Evolutionary conservation across 2,329 filamentous ascomycete genomes (phyloP).

Genomic region (Talaromyces albobiverticillius): DNA sequence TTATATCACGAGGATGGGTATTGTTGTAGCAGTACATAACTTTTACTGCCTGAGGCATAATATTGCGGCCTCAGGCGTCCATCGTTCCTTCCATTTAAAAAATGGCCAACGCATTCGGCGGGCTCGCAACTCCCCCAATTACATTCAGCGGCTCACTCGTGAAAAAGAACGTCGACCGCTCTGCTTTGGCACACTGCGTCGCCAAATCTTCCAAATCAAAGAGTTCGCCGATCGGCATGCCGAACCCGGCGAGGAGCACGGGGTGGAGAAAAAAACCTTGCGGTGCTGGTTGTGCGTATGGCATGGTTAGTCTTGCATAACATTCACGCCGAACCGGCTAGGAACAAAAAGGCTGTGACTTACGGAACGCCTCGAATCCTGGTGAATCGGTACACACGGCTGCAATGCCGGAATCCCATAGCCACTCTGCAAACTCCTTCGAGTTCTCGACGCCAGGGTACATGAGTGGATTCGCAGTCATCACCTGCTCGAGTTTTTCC

Average conservation of each 20-base stretch:
- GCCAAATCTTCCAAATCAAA: conserved; percentile 44
- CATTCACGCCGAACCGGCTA: neutral
- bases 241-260: conserved; percentile 40
- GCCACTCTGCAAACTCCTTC: conserved; percentile 50
- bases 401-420: conserved; percentile 54
- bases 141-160: conserved; percentile 45
- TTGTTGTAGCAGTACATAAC: no score
- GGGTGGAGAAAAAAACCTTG: conserved; percentile 34
- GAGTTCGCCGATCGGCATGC: conserved; percentile 46
- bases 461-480: conserved; percentile 14
- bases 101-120: conserved; percentile 29
- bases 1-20: no score
- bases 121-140: conserved; percentile 33
- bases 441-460: conserved; percentile 44
- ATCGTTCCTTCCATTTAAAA: no score
- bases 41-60: no score
- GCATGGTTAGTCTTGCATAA: neutral
- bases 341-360: neutral
- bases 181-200: conserved; percentile 34
- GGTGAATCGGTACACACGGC: conserved; percentile 27
- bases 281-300: conserved; percentile 1
- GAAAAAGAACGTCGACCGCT: conserved; percentile 45
- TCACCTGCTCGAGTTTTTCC: conserved; percentile 16
- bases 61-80: no score
- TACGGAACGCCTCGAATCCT: conserved; percentile 26